Percentiles rank a stretch among this genome's conserved stretches.
These are phyloP conservation scores for Jaenimonas drosophilae DNA, from an alignment of 208 protist species.

Conservation along the genomic window DNA sequence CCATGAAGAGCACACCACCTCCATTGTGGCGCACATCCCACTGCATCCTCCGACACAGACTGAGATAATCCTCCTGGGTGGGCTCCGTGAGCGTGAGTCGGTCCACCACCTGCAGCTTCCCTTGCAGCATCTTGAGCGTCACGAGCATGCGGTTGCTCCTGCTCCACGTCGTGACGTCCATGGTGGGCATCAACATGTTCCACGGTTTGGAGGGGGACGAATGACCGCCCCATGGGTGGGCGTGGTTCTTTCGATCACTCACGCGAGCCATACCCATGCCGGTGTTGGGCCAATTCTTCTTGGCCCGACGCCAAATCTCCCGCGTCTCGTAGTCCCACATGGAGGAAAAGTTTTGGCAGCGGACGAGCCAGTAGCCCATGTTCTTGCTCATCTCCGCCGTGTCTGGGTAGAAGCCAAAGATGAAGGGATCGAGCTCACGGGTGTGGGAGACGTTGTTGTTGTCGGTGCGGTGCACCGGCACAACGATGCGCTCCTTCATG, in stretches of 20 bases:
- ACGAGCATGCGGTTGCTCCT: slow-evolving; percentile 83
- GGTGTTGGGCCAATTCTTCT: slow-evolving; percentile 91
- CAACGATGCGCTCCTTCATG: slow-evolving; percentile 85
- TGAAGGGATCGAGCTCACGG: slow-evolving; percentile 84
- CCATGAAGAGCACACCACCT: slow-evolving; percentile 86
- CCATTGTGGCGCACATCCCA: slow-evolving; percentile 88
- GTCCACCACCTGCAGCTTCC: slow-evolving; percentile 81
- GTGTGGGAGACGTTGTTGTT: slow-evolving; percentile 75
- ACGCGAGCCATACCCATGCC: slow-evolving; percentile 85
- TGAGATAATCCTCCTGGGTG: slow-evolving; percentile 68
- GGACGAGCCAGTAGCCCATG: slow-evolving; percentile 79
- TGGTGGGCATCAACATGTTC: slow-evolving; percentile 88
- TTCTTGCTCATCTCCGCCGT: slow-evolving; percentile 65
- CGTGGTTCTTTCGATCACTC: slow-evolving; percentile 75
- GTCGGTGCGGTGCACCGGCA: slow-evolving; percentile 73
- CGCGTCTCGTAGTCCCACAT: slow-evolving; percentile 85
- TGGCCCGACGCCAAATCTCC: slow-evolving; percentile 83
- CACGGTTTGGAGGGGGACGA: slow-evolving; percentile 80
- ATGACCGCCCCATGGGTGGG: slow-evolving; percentile 69
- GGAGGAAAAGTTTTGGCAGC: slow-evolving; percentile 82
- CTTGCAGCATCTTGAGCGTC: slow-evolving; percentile 85
- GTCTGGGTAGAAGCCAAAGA: slow-evolving; percentile 85
- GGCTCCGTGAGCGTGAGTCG: slow-evolving; percentile 67
- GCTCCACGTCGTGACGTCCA: slow-evolving; percentile 82
- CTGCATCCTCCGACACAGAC: slow-evolving; percentile 71